phyloP scores from a whole-genome alignment of 306 rosid species.

The Quercus berberidifolia region DNA sequence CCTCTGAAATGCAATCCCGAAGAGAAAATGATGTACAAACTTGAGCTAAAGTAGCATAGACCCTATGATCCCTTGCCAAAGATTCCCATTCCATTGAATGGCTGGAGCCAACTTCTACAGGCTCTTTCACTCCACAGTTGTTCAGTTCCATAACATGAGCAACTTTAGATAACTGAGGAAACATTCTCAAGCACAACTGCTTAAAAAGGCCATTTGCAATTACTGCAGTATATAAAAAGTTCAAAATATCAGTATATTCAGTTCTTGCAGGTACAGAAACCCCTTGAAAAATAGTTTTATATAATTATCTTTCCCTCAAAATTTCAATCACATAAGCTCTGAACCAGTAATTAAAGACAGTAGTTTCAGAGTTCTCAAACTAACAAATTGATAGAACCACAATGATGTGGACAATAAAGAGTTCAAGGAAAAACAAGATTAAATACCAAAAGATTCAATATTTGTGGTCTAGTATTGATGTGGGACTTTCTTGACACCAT shows the following conservation, averaged over 20 bases:
- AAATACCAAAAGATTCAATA: too few species aligned
- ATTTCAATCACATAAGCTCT: neutral
- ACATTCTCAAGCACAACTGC: constrained; percentile 78
- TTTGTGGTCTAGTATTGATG: too few species aligned
- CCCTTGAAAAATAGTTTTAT: neutral
- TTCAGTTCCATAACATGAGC: constrained; percentile 51
- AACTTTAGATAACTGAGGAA: constrained; percentile 69
- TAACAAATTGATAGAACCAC: neutral
- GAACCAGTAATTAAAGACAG: neutral
- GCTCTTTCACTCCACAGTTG: constrained; percentile 30
- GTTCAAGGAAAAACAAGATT: too few species aligned
- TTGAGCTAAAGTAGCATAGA: constrained; percentile 48
- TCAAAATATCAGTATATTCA: constrained; percentile 9
- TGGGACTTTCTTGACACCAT: too few species aligned
- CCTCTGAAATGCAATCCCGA: constrained; percentile 45
- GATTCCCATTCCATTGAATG: constrained; percentile 45
- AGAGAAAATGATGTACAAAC: constrained; percentile 21
- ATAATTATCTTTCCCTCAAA: neutral
- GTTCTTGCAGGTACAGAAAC: neutral
- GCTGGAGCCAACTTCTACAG: constrained; percentile 62
- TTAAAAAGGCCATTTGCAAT: constrained; percentile 60
- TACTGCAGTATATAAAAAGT: constrained; percentile 54
- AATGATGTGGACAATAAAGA: too few species aligned
- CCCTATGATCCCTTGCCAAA: constrained; percentile 60
- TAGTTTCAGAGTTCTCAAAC: neutral